A percentile compares a stretch with the other conserved stretches of the same genome.
Conservation (phyloP, 495 filamentous ascomycete genomes). For the Pyronema omphalodes region DNA sequence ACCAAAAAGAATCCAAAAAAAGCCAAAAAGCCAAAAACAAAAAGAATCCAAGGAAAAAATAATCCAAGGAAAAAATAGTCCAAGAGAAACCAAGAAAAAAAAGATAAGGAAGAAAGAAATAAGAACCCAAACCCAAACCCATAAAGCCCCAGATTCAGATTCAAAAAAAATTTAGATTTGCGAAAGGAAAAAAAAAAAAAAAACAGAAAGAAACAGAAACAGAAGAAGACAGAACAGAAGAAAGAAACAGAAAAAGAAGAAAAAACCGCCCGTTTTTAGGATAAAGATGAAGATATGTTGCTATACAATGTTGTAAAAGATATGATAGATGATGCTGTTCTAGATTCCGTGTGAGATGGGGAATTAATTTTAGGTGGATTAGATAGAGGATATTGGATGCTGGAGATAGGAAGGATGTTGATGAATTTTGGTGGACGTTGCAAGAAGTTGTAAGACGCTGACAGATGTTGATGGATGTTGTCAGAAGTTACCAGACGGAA, state of each 20-base stretch:
- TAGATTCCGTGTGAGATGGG: background rate
- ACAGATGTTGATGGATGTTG: background rate
- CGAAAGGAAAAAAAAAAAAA: background rate
- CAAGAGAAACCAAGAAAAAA: background rate
- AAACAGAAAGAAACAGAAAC: background rate
- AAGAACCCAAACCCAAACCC: background rate
- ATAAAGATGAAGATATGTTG: background rate
- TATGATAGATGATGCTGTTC: background rate
- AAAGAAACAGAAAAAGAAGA: too few species aligned
- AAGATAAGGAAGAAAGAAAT: background rate
- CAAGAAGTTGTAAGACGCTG: background rate
- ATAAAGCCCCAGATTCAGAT: background rate
- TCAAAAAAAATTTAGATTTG: background rate
- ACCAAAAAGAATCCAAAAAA: too few species aligned
- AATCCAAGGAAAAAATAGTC: too few species aligned
- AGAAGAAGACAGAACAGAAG: too few species aligned
- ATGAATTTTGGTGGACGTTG: background rate
- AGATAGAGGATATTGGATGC: background rate
- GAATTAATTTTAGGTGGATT: background rate
- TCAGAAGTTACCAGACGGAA: background rate
- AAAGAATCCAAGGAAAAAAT: too few species aligned
- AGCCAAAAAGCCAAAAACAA: too few species aligned
- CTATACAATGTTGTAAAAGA: background rate
- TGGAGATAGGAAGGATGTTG: background rate
- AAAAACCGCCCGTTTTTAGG: background rate